Evolutionary conservation across 2,329 filamentous ascomycete species (phyloP).

Genomic region (Aspergillus uvarum): DNA sequence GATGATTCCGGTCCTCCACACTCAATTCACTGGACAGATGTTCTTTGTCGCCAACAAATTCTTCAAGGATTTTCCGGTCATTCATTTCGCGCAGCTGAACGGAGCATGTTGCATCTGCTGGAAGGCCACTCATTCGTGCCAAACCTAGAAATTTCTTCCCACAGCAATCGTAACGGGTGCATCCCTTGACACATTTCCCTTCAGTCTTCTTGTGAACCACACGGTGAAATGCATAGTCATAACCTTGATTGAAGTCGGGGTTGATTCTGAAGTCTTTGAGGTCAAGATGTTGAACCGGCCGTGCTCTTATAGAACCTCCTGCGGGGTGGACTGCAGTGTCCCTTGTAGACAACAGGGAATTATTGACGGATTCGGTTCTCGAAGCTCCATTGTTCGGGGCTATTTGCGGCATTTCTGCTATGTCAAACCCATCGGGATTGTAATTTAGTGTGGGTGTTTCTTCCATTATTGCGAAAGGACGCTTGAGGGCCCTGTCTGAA

Average conservation of each 20-base stretch:
- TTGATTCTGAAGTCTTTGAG: conserved; percentile 82
- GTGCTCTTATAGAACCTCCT: conserved; percentile 56
- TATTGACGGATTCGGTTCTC: background rate
- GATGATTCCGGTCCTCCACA: conserved; percentile 59
- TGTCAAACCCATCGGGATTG: background rate
- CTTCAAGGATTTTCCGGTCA: conserved; percentile 46
- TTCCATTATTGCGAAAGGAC: background rate
- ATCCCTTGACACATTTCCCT: conserved; percentile 70
- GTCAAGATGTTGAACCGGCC: conserved; percentile 57
- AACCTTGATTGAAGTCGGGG: conserved; percentile 66
- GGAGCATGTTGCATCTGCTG: conserved; percentile 21
- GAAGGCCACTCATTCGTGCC: conserved; percentile 48
- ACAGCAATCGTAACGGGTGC: conserved; percentile 73
- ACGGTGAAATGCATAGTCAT: conserved; percentile 71
- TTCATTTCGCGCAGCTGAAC: conserved; percentile 24
- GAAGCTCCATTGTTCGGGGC: background rate
- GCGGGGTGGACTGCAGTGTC: conserved; percentile 20
- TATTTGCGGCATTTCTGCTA: background rate
- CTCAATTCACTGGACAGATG: conserved; percentile 51
- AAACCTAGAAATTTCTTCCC: conserved; percentile 69
- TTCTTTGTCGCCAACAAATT: conserved; percentile 52
- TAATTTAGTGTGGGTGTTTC: background rate
- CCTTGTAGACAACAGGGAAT: background rate
- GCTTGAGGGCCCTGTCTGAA: conserved; percentile 5
- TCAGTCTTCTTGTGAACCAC: conserved; percentile 70